These are phyloP conservation scores for Carpinus viminea DNA, from an alignment of 306 rosid genomes.

Conservation along the genomic window DNA sequence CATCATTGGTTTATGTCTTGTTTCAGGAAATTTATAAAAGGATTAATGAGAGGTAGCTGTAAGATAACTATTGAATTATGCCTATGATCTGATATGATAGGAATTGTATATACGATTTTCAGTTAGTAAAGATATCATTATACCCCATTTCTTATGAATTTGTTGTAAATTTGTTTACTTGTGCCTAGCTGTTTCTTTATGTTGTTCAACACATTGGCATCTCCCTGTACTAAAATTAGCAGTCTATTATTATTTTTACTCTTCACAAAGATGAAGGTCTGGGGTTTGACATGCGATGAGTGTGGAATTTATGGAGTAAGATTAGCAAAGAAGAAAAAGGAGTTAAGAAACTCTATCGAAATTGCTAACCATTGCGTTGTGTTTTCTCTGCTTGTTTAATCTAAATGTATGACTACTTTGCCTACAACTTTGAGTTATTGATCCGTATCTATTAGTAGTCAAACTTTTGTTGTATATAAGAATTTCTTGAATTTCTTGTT, in stretches of 20 bases:
- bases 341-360: no score
- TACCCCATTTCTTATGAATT: not conserved
- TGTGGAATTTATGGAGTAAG: no score
- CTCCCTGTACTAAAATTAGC: not conserved
- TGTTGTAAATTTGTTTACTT: not conserved
- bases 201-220: not conserved
- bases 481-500: no score
- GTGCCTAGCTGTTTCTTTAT: not conserved
- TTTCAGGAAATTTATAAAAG: not conserved
- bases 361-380: no score
- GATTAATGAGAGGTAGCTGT: not conserved
- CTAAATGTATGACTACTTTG: no score
- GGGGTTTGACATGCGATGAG: not conserved
- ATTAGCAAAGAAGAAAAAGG: no score
- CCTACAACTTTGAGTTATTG: no score
- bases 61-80: slow-evolving; percentile 7
- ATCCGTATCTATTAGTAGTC: no score
- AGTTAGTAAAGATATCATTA: not conserved
- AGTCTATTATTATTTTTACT: not conserved
- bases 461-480: no score
- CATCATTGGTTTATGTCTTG: not conserved
- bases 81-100: not conserved
- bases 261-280: not conserved
- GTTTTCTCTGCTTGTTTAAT: no score
- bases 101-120: slow-evolving; percentile 13